Evolutionary conservation across 1,284 basidiomycete species (phyloP).

Genomic region (Papiliotrema terrestris): DNA sequence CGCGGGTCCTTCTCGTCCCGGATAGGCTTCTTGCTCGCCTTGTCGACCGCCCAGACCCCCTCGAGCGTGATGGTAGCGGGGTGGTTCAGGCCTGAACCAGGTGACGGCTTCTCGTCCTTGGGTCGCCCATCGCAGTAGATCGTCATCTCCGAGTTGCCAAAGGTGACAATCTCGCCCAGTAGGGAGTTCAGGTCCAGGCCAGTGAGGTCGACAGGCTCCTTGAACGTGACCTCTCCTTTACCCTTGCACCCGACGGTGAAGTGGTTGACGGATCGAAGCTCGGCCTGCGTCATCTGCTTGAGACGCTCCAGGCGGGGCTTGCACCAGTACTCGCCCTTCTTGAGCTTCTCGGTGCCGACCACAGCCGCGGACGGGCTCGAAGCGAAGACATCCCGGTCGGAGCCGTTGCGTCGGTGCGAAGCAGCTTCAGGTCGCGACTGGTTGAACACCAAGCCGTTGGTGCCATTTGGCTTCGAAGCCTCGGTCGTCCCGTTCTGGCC

Average conservation of each 20-base stretch:
- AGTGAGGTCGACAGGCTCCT: constrained; percentile 89
- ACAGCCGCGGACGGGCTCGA: too few species aligned
- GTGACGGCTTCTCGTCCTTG: constrained; percentile 63
- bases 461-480: constrained; percentile 11
- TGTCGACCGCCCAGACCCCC: constrained; percentile 85
- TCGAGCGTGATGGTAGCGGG: constrained; percentile 74
- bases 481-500: constrained; percentile 10
- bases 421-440: constrained; percentile 6
- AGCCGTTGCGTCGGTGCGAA: constrained; percentile 18
- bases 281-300: constrained; percentile 60
- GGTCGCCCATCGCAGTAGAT: constrained; percentile 88
- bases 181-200: constrained; percentile 74
- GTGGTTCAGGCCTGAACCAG: constrained; percentile 85
- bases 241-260: constrained; percentile 87
- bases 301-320: constrained; percentile 71
- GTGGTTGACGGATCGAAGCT: constrained; percentile 63
- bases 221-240: constrained; percentile 85
- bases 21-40: constrained; percentile 85
- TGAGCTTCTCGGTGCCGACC: constrained; percentile 50
- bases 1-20: constrained; percentile 74
- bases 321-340: constrained; percentile 86
- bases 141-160: constrained; percentile 86
- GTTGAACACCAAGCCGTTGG: constrained; percentile 27
- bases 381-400: constrained; percentile 22
- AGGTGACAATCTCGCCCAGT: constrained; percentile 80